phyloP scores from a whole-genome alignment of 495 filamentous ascomycete species.

The Schizothecium vesticola region DNA sequence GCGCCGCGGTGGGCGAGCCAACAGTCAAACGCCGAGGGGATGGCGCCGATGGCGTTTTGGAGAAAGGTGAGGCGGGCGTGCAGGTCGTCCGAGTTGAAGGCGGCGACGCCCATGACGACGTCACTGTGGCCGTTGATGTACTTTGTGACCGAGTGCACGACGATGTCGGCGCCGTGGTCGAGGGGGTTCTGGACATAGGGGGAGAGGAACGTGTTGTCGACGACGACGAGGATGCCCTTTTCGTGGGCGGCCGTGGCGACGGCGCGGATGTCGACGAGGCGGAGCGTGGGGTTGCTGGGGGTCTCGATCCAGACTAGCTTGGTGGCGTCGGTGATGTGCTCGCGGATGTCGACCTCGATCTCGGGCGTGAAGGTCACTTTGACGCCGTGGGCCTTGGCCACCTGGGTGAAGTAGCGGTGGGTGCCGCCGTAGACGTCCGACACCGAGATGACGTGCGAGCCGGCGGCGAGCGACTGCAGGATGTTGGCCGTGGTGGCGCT shows the following conservation, averaged over 20 bases:
- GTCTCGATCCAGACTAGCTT: slow-evolving; percentile 97
- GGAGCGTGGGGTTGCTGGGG: slow-evolving; percentile 88
- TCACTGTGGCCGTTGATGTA: slow-evolving; percentile 98
- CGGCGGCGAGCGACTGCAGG: slow-evolving; percentile 84
- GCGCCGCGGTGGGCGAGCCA: slow-evolving; percentile 98
- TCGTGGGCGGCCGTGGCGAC: slow-evolving; percentile 78
- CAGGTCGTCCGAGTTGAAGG: slow-evolving; percentile 83
- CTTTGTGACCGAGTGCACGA: slow-evolving; percentile 99
- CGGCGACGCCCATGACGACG: slow-evolving; percentile 95
- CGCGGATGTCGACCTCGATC: slow-evolving; percentile 79
- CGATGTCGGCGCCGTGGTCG: slow-evolving; percentile 91
- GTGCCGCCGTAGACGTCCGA: slow-evolving; percentile 98
- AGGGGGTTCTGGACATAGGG: slow-evolving; percentile 97
- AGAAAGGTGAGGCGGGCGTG: slow-evolving; percentile 78
- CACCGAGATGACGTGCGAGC: slow-evolving; percentile 91
- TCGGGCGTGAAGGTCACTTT: slow-evolving; percentile 87
- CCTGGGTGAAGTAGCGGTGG: slow-evolving; percentile 98
- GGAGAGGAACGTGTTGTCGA: slow-evolving; percentile 97
- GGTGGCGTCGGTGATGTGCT: slow-evolving; percentile 80
- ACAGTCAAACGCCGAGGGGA: slow-evolving; percentile 91
- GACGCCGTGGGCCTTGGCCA: slow-evolving; percentile 90
- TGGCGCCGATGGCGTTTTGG: slow-evolving; percentile 94
- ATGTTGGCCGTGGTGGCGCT: slow-evolving; percentile 90
- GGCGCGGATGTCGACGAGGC: slow-evolving; percentile 83
- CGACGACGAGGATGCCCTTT: slow-evolving; percentile 87